Evolutionary conservation across 495 filamentous ascomycete species (phyloP), one percentile per base, ranked within the genome.

Genomic region (Cladorrhinum samala): DNA sequence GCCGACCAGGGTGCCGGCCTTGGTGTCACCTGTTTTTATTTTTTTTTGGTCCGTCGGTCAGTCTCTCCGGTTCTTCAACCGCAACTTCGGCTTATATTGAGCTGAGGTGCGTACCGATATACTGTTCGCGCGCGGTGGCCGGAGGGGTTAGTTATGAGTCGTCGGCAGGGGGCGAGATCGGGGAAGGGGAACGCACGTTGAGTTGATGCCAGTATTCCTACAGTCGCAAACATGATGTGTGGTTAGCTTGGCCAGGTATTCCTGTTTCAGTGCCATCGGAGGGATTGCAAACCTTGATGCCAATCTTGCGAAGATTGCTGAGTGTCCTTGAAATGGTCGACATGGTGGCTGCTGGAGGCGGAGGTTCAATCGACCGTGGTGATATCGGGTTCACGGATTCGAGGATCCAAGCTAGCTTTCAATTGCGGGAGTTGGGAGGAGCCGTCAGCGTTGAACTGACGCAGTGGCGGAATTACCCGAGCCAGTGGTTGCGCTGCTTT

Each of bases 171-270:
- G 46, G 16, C 30, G n/a, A n/a, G 23, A 21, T 18, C 45, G 25
- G 52, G 46, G 45, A 25, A 39, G 47, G 52, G 47, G 40, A 39
- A 77, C 80, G 69, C 85, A 95, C 91, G 74, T 91, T 84, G 81
- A 98, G 83, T 76, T 98, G 93, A 70, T 91, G 87, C 71, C 73
- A 85, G 75, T 84, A 90, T 63, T 95, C 87, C 90, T 95, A 65
- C 49, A 41, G 39, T 58, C 52, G 59, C 45, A 20, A 33, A n/a
- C n/a, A n/a, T n/a, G n/a, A n/a, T n/a, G n/a, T n/a, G n/a, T 33
- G 36, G 50, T 66, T 49, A 63, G 52, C 59, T 54, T 67, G 9
- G 27, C 27, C n/a, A n/a, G n/a, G 27, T 11, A 33, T 37, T 27
- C 6, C 36, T n/a, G 2, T 4, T 46, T 14, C 8, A 5, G 7